Base-by-base conservation (phyloP, 306 rosid species). In the Myrica gale region DNA sequence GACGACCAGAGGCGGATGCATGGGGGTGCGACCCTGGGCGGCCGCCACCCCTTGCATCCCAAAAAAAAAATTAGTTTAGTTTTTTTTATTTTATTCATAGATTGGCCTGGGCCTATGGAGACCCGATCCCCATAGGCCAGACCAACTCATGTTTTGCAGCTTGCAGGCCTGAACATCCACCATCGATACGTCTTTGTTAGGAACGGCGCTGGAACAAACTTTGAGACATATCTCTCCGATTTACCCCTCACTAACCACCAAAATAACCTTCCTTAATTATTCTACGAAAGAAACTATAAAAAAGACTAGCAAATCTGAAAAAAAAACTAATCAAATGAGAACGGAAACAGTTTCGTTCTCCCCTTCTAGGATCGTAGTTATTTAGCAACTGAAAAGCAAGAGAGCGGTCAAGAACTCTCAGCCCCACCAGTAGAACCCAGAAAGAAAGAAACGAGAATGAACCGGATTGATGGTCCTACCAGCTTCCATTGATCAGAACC, bases 391-490 rank as follows among this genome's bases (percentile, higher is more conserved):
- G 50, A 95, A 95, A 15, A 95, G 97, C 57, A 95, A 95, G 21
- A 95, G 97, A 74, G 99, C 99, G 21, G 99, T 90, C 71, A 95
- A 91, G 87, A 95, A 95, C 37, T 95, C 99, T 97, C 99, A 95
- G 74, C 71, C 93, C 99, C 99, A 95, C 75, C 99, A 95, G 81
- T 89, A 95, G 76, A 95, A 95, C 6, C 99, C 99, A 73, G 81
- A 85, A 65, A 84, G 91, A 68, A 88, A 90, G 87, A 84, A 88
- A 6, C 87, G 89, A 69, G 91, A 87, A 72, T 81, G 93, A 63
- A 83, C 80, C 3, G 83, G 85, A n/a, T 82, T 84, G 60, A 80
- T 82, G 23, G 46, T 82, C 81, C 73, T 82, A 86, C 90, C 89
- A 88, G 88, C 82, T 75, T 85, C 92, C 99, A 95, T 95, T 67